phyloP scores from a whole-genome alignment of 768 basidiomycete genomes.

The Lactifluus piperatus region DNA sequence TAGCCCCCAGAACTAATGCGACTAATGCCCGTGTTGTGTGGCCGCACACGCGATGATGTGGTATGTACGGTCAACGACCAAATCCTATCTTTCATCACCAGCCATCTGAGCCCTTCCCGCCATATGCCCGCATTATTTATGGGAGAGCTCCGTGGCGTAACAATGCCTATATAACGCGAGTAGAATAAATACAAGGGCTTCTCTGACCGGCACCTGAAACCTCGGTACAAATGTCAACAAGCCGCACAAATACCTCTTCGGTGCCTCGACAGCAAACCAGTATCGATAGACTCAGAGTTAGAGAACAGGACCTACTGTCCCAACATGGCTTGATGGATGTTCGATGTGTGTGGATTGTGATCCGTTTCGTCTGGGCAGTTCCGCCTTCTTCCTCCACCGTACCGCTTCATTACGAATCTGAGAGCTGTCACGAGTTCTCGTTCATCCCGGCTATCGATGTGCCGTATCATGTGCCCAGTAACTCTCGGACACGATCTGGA shows the following conservation, averaged over 20 bases:
- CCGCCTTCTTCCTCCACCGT: too few species aligned
- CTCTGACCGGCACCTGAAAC: not conserved
- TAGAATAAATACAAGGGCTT: not conserved
- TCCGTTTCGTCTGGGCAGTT: not conserved
- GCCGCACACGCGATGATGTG: not conserved
- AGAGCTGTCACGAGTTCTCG: too few species aligned
- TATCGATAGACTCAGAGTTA: not conserved
- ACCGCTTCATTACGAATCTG: too few species aligned
- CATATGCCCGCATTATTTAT: not conserved
- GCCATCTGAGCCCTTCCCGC: not conserved
- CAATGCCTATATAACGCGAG: not conserved
- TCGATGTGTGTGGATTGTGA: not conserved
- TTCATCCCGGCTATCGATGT: not conserved
- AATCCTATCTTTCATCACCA: not conserved
- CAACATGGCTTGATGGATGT: not conserved
- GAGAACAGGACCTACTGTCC: not conserved
- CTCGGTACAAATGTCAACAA: not conserved
- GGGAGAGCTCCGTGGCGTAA: not conserved
- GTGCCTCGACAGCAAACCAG: not conserved
- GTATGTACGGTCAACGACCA: not conserved
- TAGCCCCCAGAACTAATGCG: not conserved
- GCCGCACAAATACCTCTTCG: not conserved
- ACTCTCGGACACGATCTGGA: not conserved
- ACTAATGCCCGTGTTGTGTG: not conserved
- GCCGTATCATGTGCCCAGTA: not conserved